Evolutionary conservation across 768 basidiomycete species (phyloP).

Genomic region (Tricholomella constricta): DNA sequence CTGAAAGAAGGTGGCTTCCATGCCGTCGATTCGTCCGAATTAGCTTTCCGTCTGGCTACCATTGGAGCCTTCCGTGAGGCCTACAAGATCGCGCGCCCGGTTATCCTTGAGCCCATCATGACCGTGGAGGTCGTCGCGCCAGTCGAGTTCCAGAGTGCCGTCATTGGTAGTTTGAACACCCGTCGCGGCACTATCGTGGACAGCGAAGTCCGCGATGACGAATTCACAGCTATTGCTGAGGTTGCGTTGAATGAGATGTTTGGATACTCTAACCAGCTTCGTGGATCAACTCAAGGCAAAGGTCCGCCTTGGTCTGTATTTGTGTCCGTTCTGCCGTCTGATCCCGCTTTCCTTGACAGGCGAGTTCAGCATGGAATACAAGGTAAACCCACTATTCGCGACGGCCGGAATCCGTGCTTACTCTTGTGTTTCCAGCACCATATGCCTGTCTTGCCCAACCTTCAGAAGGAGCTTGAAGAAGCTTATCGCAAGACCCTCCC

Average conservation of each 20-base stretch:
- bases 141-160: slow-evolving; percentile 90
- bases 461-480: slow-evolving; percentile 89
- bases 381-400: slow-evolving; percentile 45
- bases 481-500: slow-evolving; percentile 80
- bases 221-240: slow-evolving; percentile 90
- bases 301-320: too few species aligned
- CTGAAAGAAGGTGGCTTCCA: slow-evolving; percentile 92
- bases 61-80: slow-evolving; percentile 93
- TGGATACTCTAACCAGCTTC: slow-evolving; percentile 89
- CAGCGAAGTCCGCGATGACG: slow-evolving; percentile 95
- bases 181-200: slow-evolving; percentile 93
- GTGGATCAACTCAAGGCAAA: slow-evolving; percentile 96
- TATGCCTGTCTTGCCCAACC: slow-evolving; percentile 77
- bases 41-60: slow-evolving; percentile 90
- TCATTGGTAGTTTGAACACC: slow-evolving; percentile 92
- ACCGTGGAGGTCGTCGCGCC: slow-evolving; percentile 96
- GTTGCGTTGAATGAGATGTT: slow-evolving; percentile 99
- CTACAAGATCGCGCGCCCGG: slow-evolving; percentile 72
- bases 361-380: slow-evolving; percentile 80
- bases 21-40: slow-evolving; percentile 92
- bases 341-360: slow-evolving; percentile 34
- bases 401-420: background rate
- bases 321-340: background rate
- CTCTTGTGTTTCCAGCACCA: slow-evolving; percentile 53
- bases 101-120: slow-evolving; percentile 98